Percentiles rank a stretch among this genome's conserved stretches.
Conservation (phyloP, 345 rosid species). For the Gossypium bickii region DNA sequence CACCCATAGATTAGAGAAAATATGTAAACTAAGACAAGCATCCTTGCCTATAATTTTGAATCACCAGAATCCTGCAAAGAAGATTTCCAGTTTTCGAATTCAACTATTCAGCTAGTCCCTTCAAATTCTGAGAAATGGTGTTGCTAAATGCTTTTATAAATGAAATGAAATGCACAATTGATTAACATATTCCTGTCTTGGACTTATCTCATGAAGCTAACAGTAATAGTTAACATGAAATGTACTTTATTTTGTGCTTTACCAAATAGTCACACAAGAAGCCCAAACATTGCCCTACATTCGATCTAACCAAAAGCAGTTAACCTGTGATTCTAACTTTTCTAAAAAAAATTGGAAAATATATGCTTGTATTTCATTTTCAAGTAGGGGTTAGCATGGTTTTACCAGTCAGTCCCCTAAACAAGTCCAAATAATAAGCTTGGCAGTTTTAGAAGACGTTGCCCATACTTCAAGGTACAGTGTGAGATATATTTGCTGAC, state of each 20-base stretch:
- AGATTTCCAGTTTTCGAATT: not conserved
- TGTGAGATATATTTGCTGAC: conserved; percentile 24
- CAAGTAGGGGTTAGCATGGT: too few species aligned
- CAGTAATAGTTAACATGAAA: too few species aligned
- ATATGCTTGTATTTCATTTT: too few species aligned
- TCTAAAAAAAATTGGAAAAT: too few species aligned
- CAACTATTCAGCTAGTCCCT: not conserved
- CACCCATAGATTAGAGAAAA: not conserved
- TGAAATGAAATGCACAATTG: not conserved
- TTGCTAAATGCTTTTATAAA: not conserved
- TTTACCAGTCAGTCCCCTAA: not conserved
- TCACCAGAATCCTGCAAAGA: not conserved
- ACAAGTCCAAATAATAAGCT: not conserved
- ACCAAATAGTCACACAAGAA: too few species aligned
- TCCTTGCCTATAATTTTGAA: not conserved
- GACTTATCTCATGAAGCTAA: too few species aligned
- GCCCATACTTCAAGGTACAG: not conserved
- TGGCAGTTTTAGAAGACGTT: not conserved
- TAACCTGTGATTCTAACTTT: too few species aligned
- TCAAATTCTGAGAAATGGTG: not conserved
- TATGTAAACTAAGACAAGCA: not conserved
- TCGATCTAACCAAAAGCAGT: too few species aligned
- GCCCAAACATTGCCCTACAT: too few species aligned
- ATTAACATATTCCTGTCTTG: too few species aligned
- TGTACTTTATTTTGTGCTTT: too few species aligned